Conservation (phyloP, 139 green algal species). For the Tetraselmis chui region DNA sequence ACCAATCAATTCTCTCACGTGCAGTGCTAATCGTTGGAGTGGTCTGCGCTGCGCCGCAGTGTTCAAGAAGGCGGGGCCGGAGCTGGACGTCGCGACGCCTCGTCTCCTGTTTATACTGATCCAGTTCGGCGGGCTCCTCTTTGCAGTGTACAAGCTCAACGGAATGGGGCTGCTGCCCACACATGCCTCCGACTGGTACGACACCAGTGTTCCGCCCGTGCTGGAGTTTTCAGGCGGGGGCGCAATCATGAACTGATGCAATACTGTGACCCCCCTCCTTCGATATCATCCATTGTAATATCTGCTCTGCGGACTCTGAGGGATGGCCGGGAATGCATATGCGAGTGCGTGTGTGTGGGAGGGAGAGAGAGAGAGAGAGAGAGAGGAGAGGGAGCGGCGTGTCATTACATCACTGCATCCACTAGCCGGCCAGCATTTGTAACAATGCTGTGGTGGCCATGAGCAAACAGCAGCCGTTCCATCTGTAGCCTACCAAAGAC, state of each 20-base stretch:
- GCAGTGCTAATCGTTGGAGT: neutral
- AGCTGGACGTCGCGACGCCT: slow-evolving; percentile 57
- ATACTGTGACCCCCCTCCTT: neutral
- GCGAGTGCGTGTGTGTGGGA: too few species aligned
- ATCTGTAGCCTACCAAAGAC: too few species aligned
- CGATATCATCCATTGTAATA: neutral
- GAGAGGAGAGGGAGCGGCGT: too few species aligned
- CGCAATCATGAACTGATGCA: neutral
- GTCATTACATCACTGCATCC: too few species aligned
- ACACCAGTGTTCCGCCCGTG: neutral
- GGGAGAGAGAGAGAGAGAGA: too few species aligned
- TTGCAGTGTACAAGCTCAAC: slow-evolving; percentile 80
- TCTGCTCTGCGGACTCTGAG: neutral
- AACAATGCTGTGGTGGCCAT: too few species aligned
- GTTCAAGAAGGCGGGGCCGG: slow-evolving; percentile 53
- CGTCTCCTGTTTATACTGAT: slow-evolving; percentile 75
- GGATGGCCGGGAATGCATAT: too few species aligned
- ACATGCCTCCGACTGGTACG: slow-evolving; percentile 70
- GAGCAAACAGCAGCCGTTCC: too few species aligned
- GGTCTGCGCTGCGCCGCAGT: slow-evolving; percentile 30
- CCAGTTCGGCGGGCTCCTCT: slow-evolving; percentile 49
- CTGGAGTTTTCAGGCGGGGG: neutral
- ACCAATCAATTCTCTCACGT: neutral
- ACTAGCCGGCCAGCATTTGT: too few species aligned
- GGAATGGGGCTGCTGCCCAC: slow-evolving; percentile 87